Evolutionary conservation across 1,284 basidiomycete genomes (phyloP), one percentile per base, ranked within the genome.

Genomic region (Cerrena zonata): DNA sequence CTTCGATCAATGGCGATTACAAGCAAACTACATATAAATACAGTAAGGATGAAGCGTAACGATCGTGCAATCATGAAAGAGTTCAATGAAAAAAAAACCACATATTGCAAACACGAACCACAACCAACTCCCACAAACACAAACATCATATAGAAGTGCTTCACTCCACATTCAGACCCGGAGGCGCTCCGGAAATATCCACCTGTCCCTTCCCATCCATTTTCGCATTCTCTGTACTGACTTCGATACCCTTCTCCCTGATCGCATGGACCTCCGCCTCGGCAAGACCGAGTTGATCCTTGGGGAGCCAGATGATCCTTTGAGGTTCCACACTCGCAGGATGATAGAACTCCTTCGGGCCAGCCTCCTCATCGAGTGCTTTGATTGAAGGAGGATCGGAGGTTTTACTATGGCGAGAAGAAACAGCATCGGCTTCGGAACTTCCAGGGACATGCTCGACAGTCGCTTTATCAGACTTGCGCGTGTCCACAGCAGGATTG

Each of bases 271-370:
- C 79, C 69, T 92, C 89, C 53, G 79, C 82, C 52, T 74, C 73
- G 11, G 71, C 78, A 44, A 92, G 59, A 23, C 89, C 89, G 3
- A 87, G 70, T 41, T 73, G 65, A 60, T 94, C 91, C 44, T 66
- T 64, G 12, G 92, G 89, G 47, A 95, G 68, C 93, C 94, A 96
- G 36, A 96, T 71, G 10, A 80, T 73, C 51, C 81, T 75, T 67
- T 91, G 88, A 40, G 84, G 80, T 47, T 84, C 77, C 47, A 84
- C 82, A 11, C 82, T 74, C 10, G 89, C 89, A 13, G 91, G 91
- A 60, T 92, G 91, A 48, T 86, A 83, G 69, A 94, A 95, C 39
- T 74, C 74, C 54, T 68, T 62, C 30, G 65, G 66, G 0, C 72
- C 63, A 42, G 52, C 58, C 37, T 63, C 62, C 48, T 61, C 58